Evolutionary conservation across 495 filamentous ascomycete genomes (phyloP), one percentile per base, ranked within the genome.

Genomic region (Penicillium verhagenii): DNA sequence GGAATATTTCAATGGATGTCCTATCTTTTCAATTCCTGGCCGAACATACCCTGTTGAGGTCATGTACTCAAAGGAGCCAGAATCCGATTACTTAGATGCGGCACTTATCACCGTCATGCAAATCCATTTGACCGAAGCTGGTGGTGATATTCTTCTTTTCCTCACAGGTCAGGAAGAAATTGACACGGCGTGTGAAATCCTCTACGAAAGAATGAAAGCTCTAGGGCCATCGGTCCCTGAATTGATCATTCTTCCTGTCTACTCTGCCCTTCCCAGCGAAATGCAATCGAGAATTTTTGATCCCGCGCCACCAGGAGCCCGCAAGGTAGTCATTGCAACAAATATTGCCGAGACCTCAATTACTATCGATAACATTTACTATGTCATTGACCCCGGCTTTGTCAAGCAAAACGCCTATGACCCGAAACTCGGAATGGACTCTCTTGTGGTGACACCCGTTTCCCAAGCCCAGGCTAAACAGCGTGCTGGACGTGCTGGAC

Each of bases 331-430:
- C 46, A 96, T 99, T 68, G 95, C 94, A 2, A 99, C 94, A 16
- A 99, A 99, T 59, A 99, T 99, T 64, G 94, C 94, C 0, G 94
- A 99, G 65, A 99, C 94, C 0, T 95, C 90, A 14, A 93, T 99
- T 60, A 99, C 94, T 0, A 97, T 99, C 53, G 94, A 97, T 68
- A 86, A 90, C 37, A 96, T 99, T 56, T 95, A 95, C 75, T 99
- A 96, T 68, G 95, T 99, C 28, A 83, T 99, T 33, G 94, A 99
- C 65, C 93, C 94, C 6, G 94, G 94, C 3, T 97, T 97, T 62
- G 92, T 96, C 54, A 99, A 97, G 76, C 92, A 97, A 64, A 96
- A 96, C 59, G 91, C 90, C 18, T 99, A 94, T 64, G 92, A 99
- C 66, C 90, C 93, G 0, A 97, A 97, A 68, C 83, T 97, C 2